Evolutionary conservation across 495 filamentous ascomycete species (phyloP), one percentile per base, ranked within the genome.

Genomic region (Penicillium turbatum): DNA sequence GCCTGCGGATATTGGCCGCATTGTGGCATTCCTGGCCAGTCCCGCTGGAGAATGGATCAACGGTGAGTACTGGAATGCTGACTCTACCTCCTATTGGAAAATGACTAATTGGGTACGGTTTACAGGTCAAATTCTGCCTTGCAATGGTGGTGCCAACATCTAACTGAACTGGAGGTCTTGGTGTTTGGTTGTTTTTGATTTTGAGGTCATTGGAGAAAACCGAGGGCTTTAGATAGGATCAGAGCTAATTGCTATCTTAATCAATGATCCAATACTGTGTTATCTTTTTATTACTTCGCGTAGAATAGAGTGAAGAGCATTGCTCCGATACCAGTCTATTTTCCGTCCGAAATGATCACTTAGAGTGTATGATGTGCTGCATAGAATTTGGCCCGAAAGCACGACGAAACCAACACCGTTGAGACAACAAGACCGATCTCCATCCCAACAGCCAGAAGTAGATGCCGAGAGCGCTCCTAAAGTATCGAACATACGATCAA

Each of bases 31-130:
- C 56, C 57, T 85, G 53, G 74, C 73, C 26, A 76, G 73, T 45
- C 74, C 72, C 12, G 83, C 79, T 44, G 79, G 78, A 52, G 77
- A 79, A 61, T 85, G 82, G 82, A 72, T 85, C 53, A 85, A 82
- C 64, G 82, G 80, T 74, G 64, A 68, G 75, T 67, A 27, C 16
- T 38, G 46, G 41, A 52, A 63, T 66, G 51, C 11, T 51, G 35
- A 24, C 36, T 43, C 34, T 46, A 16, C 42, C 24, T 12, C 42
- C 24, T n/a, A 9, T 19, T 7, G 48, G 29, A 31, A 34, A 12
- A 36, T 29, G 10, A 19, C 50, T 53, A 40, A 61, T 41, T 27
- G 8, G 7, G 30, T 31, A 3, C 30, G 30, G 10, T 9, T 21
- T 49, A 8, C 42, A 70, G 67, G 67, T 30, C 67, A 70, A 63